Base-by-base conservation (phyloP, 2,329 filamentous ascomycete genomes). In the Triangularia verruculosa region DNA sequence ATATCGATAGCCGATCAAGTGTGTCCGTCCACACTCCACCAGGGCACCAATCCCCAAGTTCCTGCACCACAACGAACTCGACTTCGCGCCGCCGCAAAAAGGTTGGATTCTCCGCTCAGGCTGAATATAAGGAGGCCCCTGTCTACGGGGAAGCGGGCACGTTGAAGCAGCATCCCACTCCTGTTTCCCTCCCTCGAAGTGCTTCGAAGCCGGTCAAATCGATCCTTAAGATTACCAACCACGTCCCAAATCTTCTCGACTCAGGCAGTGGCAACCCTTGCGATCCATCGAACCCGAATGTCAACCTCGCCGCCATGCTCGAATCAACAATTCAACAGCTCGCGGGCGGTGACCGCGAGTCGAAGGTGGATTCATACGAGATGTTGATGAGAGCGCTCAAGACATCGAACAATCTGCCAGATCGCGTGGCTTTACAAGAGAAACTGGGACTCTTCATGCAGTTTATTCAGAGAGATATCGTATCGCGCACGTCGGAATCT, bases 241-340 rank as follows among this genome's bases (percentile, higher is more conserved):
- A 82, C 61, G 81, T 75, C 73, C 78, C 76, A 7, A 82, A 82
- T 61, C 77, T 78, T 1, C 76, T 82, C 66, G 76, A 78, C 70
- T 75, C 76, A 66, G 75, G 66, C 71, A 78, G 74, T 76, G 75
- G 77, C 74, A 66, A 77, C 77, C 82, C 79, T 68, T 81, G 78
- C 72, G 67, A 77, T 66, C 62, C 73, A 69, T 64, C 65, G 1
- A 67, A 66, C 12, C 71, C 66, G 3, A 66, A 77, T 74, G 80
- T 83, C 53, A 88, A 85, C 43, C 87, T 97, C 63, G 83, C 85
- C 67, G 87, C 87, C 70, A 95, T 97, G 89, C 78, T 98, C 68
- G 91, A 96, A 70, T 96, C 92, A 0, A 87, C 92, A 4, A 84
- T 92, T 34, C 89, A 91, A 75, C 90, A 95, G 76, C 83, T 99